Percentiles rank a stretch among this genome's conserved stretches.
phyloP scores from a whole-genome alignment of 805 yeast genomes.

The Pachysolen tannophilus region DNA sequence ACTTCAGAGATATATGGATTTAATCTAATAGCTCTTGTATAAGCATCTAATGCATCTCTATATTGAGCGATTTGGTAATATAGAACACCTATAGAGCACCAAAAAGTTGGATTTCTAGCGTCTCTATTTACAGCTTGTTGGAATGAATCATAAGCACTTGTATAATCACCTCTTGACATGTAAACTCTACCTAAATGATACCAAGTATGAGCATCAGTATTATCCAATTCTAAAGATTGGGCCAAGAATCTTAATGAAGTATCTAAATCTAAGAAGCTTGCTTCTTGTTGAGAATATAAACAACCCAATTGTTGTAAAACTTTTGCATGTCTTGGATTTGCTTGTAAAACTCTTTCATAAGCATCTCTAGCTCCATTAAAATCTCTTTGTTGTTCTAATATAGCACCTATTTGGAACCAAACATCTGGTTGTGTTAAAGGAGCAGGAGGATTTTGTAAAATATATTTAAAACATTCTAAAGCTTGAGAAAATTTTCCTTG shows the following conservation, averaged over 20 bases:
- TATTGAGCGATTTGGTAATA: constrained; percentile 95
- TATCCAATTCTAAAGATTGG: constrained; percentile 84
- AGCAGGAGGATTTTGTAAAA: constrained; percentile 83
- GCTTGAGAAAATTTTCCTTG: constrained; percentile 84
- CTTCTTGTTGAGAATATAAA: constrained; percentile 70
- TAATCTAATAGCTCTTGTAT: constrained; percentile 90
- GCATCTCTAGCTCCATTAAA: constrained; percentile 92
- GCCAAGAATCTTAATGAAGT: constrained; percentile 74
- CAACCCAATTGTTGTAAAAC: constrained; percentile 95
- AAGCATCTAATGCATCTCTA: constrained; percentile 95
- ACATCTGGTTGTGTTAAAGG: constrained; percentile 96
- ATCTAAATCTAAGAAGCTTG: constrained; percentile 72
- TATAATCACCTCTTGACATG: constrained; percentile 92
- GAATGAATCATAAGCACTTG: constrained; percentile 95
- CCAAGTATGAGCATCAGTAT: constrained; percentile 94
- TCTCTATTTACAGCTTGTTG: constrained; percentile 98
- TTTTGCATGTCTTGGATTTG: constrained; percentile 91
- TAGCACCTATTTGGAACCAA: constrained; percentile 98
- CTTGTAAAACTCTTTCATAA: constrained; percentile 83
- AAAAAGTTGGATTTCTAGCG: constrained; percentile 94
- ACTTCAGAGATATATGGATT: constrained; percentile 96
- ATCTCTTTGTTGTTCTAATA: constrained; percentile 87
- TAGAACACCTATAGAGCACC: constrained; percentile 94
- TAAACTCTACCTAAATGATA: constrained; percentile 94
- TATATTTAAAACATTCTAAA: constrained; percentile 90